These are phyloP conservation scores for Wallacemonas collosoma DNA, from an alignment of 208 protist genomes.

Conservation along the genomic window DNA sequence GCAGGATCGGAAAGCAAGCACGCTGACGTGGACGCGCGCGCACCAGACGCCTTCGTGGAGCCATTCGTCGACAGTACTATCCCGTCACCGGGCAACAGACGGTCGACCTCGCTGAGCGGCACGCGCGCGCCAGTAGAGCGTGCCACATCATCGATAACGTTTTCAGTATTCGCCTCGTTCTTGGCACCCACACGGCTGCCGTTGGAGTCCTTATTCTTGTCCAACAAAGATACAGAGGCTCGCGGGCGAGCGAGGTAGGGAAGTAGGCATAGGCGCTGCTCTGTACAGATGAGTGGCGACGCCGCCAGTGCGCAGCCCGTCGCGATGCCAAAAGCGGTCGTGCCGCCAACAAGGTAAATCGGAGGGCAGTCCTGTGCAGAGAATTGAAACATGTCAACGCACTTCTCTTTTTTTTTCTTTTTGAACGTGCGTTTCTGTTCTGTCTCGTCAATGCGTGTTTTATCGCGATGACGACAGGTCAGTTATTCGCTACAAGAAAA, in stretches of 20 bases:
- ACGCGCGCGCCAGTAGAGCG: background rate
- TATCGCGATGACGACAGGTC: too few species aligned
- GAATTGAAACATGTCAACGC: constrained; percentile 3
- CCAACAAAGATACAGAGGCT: background rate
- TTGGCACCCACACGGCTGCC: too few species aligned
- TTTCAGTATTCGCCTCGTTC: too few species aligned
- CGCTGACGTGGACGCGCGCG: too few species aligned
- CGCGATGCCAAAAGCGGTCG: constrained; percentile 13
- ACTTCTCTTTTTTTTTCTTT: constrained; percentile 7
- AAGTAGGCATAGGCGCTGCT: constrained; percentile 5
- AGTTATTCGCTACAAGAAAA: background rate
- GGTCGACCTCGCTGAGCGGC: background rate
- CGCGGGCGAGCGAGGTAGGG: constrained; percentile 4
- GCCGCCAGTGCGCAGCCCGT: constrained; percentile 1
- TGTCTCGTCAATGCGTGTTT: too few species aligned
- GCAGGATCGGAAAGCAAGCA: too few species aligned
- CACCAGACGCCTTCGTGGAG: background rate
- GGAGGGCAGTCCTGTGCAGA: constrained; percentile 7
- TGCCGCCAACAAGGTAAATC: constrained; percentile 9
- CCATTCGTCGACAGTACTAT: background rate
- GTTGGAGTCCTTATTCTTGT: background rate
- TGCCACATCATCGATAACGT: too few species aligned
- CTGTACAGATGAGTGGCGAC: background rate
- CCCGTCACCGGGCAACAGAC: background rate
- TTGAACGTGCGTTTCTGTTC: background rate